Evolutionary conservation across 768 basidiomycete species (phyloP).

Genomic region (Kwoniella shandongensis): DNA sequence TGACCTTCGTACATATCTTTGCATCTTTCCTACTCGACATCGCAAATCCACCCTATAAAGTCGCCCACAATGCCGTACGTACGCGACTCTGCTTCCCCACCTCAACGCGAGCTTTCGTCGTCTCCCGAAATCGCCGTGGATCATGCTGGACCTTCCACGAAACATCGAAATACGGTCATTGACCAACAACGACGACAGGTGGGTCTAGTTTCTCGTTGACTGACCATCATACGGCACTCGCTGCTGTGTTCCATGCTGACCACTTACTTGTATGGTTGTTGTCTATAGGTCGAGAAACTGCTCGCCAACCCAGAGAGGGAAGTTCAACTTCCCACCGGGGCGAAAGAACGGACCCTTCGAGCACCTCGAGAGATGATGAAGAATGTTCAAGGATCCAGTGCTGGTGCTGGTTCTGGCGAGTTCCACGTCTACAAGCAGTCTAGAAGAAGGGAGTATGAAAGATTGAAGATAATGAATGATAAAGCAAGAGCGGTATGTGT

Average conservation of each 20-base stretch:
- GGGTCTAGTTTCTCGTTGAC: not conserved
- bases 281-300: constrained; percentile 74
- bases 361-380: constrained; percentile 76
- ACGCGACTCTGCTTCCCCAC: constrained; percentile 20
- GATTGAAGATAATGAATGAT: constrained; percentile 87
- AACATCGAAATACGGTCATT: constrained; percentile 6
- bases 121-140: constrained; percentile 22
- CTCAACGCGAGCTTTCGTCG: constrained; percentile 9
- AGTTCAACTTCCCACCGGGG: constrained; percentile 72
- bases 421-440: constrained; percentile 99
- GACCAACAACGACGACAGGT: constrained; percentile 60
- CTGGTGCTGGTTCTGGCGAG: constrained; percentile 94
- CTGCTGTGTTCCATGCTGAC: too few relatives aligned
- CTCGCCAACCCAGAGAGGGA: constrained; percentile 86
- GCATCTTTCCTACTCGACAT: too few relatives aligned
- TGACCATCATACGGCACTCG: not conserved
- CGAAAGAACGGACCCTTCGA: constrained; percentile 72
- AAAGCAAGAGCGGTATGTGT: constrained; percentile 67
- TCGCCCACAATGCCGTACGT: constrained; percentile 23
- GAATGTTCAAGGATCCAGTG: constrained; percentile 96
- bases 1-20: too few relatives aligned
- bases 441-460: constrained; percentile 89
- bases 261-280: too few relatives aligned
- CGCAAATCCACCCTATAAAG: too few relatives aligned
- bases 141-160: constrained; percentile 28